phyloP scores from a whole-genome alignment of 176 grass and related monocot species.

The Zoysia pacifica region DNA sequence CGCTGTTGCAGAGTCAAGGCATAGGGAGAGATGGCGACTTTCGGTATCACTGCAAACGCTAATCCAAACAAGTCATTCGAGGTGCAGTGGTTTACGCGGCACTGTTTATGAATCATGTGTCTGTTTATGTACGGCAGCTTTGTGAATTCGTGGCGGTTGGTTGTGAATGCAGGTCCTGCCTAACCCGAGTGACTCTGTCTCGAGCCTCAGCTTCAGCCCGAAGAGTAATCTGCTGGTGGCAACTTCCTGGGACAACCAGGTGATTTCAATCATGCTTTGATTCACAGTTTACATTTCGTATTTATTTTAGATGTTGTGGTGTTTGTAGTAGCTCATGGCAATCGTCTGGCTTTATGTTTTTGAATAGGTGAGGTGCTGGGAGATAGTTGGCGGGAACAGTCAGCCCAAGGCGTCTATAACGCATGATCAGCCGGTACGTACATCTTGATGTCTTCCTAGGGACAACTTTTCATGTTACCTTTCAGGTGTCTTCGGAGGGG shows the following conservation, averaged over 20 bases:
- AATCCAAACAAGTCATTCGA: constrained; percentile 73
- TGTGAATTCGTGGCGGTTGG: neutral
- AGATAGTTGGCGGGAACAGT: constrained; percentile 76
- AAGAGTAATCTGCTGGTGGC: constrained; percentile 66
- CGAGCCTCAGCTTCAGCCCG: constrained; percentile 67
- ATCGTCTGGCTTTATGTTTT: neutral
- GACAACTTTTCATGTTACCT: neutral
- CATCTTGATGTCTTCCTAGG: constrained; percentile 23
- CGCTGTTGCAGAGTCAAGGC: constrained; percentile 16
- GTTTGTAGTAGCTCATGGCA: neutral
- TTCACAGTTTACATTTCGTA: neutral
- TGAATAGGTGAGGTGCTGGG: constrained; percentile 90
- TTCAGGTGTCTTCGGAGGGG: neutral
- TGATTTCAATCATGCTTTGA: constrained; percentile 18
- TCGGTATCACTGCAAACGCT: constrained; percentile 39
- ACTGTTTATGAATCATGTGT: neutral
- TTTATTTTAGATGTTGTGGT: neutral
- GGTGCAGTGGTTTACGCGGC: constrained; percentile 25
- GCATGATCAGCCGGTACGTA: constrained; percentile 79
- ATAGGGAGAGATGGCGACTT: constrained; percentile 47
- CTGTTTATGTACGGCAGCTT: neutral
- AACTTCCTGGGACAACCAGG: constrained; percentile 80
- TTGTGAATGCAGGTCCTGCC: constrained; percentile 51
- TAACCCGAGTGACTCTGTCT: constrained; percentile 53
- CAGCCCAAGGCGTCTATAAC: constrained; percentile 92